phyloP scores from a whole-genome alignment of 495 filamentous ascomycete species.

The Venustampulla echinocandica region DNA sequence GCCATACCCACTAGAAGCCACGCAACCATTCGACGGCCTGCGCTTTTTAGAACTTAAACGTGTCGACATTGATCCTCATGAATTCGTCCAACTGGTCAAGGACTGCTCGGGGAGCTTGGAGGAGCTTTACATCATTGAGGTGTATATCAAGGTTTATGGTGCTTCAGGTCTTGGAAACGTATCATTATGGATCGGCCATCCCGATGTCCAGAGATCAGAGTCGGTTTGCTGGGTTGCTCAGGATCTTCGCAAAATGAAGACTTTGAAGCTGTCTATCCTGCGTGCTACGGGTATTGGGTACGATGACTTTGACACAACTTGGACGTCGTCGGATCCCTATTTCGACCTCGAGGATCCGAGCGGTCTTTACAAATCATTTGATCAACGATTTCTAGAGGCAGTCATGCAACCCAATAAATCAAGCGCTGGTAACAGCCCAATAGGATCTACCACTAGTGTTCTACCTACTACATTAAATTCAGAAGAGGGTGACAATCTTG shows the following conservation, averaged over 20 bases:
- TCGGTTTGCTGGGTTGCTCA: conserved; percentile 16
- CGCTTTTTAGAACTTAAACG: conserved; percentile 22
- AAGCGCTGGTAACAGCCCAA: not conserved
- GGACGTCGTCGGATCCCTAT: not conserved
- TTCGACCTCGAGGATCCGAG: conserved; percentile 21
- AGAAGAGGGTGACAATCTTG: too few relatives aligned
- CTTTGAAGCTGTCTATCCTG: conserved; percentile 17
- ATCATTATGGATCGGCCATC: conserved; percentile 19
- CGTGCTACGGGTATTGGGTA: conserved; percentile 22
- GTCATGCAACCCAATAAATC: conserved; percentile 3
- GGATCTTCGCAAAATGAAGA: conserved; percentile 11
- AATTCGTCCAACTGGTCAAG: conserved; percentile 11
- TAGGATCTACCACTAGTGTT: not conserved
- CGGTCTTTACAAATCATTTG: conserved; percentile 11
- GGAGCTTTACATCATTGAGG: conserved; percentile 22
- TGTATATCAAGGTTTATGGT: conserved; percentile 18
- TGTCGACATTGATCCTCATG: conserved; percentile 15
- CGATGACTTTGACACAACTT: conserved; percentile 14
- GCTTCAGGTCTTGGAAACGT: not conserved
- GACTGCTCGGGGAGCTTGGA: conserved; percentile 14
- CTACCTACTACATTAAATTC: not conserved
- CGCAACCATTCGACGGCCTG: conserved; percentile 1
- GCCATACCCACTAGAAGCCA: conserved; percentile 4
- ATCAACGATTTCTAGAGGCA: conserved; percentile 23
- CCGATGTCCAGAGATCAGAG: not conserved